phyloP scores from a whole-genome alignment of 495 filamentous ascomycete species.

The Cercophora samala region DNA sequence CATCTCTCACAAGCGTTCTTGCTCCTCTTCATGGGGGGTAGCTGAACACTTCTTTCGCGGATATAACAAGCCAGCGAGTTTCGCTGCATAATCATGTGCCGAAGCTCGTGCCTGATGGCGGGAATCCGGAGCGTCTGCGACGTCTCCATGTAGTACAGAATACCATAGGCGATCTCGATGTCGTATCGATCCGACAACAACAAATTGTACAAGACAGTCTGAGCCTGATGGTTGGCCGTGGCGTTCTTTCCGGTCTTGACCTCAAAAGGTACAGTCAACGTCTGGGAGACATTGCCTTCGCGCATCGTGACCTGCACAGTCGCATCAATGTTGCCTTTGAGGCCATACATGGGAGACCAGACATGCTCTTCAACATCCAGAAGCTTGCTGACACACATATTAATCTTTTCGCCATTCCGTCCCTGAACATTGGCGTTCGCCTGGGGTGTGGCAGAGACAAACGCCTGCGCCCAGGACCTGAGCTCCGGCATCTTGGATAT shows the following conservation, averaged over 20 bases:
- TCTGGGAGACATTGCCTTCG: slow-evolving; percentile 58
- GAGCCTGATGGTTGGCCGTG: slow-evolving; percentile 76
- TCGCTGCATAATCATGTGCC: slow-evolving; percentile 95
- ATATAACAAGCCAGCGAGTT: slow-evolving; percentile 83
- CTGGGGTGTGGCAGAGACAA: slow-evolving; percentile 70
- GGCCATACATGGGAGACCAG: slow-evolving; percentile 94
- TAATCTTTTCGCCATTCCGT: slow-evolving; percentile 65
- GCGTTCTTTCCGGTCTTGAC: slow-evolving; percentile 88
- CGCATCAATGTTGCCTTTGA: slow-evolving; percentile 98
- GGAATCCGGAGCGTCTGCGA: slow-evolving; percentile 81
- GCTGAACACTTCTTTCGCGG: slow-evolving; percentile 66
- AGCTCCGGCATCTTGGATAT: slow-evolving; percentile 74
- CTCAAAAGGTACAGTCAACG: slow-evolving; percentile 85
- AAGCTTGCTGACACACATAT: slow-evolving; percentile 84
- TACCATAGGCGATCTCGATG: slow-evolving; percentile 79
- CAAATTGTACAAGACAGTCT: slow-evolving; percentile 91
- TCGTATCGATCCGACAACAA: slow-evolving; percentile 94
- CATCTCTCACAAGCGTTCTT: slow-evolving; percentile 73
- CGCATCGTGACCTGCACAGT: slow-evolving; percentile 85
- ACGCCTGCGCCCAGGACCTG: slow-evolving; percentile 75
- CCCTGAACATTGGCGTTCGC: slow-evolving; percentile 72
- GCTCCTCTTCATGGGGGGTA: slow-evolving; percentile 83
- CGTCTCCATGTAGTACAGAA: slow-evolving; percentile 91
- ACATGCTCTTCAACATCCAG: slow-evolving; percentile 96
- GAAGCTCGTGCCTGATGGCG: slow-evolving; percentile 76